Evolutionary conservation across 1,139 yeast species (phyloP), one percentile per base, ranked within the genome.

Genomic region (Wickerhamomyces sp.): DNA sequence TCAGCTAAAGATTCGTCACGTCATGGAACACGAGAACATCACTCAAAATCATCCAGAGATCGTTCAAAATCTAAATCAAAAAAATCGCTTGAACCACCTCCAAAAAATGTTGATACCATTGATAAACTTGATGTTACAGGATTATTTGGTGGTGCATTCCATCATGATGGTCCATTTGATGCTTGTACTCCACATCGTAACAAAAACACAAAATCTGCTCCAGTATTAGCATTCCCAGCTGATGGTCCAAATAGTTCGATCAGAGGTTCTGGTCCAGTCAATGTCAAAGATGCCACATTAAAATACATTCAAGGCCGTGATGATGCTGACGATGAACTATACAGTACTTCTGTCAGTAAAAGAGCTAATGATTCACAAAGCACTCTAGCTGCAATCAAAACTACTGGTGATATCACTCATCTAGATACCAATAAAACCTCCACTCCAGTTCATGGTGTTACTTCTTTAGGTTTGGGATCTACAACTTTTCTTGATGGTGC

Each of bases 101-200:
- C 57, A 4, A 80, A 81, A 56, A 79, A 81, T 54, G 78, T 93
- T 54, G 99, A 93, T 62, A 88, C 95, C 6, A 93, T 93, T 58
- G 99, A 93, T 68, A 87, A 86, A 66, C 73, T 93, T 56, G 99
- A 93, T 64, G 98, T 91, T 35, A 90, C 98, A 8, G 98, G 96
- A 1, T 75, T 93, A 54, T 91, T 87, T 63, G 97, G 97, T n/a
- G 86, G 87, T 29, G 88, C 93, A 1, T 93, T 93, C 75, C 99
- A 93, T 66, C 99, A 93, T 65, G 99, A 93, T 66, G 99, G 99
- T 13, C 99, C 99, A 15, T 93, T 93, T 65, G 99, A 93, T 65
- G 99, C 99, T 2, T 91, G 98, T 66, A 86, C 95, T 7, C 98
- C 99, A 7, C 96, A 88, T 65, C 82, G 98, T 64, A 93, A 93